Percentiles rank a stretch among this genome's conserved stretches.
Conservation (phyloP, 2,329 filamentous ascomycete genomes). For the Aspergillus pseudonomiae region DNA sequence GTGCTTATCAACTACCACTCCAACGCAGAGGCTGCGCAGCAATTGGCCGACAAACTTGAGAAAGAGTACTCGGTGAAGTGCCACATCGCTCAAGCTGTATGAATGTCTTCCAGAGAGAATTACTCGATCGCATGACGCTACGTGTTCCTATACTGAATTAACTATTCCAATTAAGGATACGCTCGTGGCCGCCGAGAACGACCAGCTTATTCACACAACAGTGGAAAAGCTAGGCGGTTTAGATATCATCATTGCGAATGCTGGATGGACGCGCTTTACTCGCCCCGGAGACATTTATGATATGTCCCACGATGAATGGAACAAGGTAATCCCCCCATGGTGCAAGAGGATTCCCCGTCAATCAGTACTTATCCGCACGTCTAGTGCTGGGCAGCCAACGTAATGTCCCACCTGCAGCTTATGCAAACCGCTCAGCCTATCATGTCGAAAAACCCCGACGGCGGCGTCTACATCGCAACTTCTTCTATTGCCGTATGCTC, state of each 20-base stretch:
- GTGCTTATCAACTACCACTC: conserved; percentile 74
- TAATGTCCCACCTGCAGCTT: conserved; percentile 57
- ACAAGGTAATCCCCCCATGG: conserved; percentile 51
- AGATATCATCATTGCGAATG: conserved; percentile 79
- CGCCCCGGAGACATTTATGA: conserved; percentile 61
- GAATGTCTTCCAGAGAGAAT: conserved; percentile 20
- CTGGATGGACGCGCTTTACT: conserved; percentile 66
- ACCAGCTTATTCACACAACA: conserved; percentile 60
- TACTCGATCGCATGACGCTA: not conserved
- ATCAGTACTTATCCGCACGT: not conserved
- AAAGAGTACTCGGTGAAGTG: conserved; percentile 55
- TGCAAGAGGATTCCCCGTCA: too few relatives aligned
- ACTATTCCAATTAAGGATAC: not conserved
- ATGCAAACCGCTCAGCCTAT: conserved; percentile 61
- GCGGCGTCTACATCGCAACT: conserved; percentile 66
- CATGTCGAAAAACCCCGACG: conserved; percentile 64
- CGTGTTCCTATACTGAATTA: not conserved
- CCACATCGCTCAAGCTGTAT: conserved; percentile 62
- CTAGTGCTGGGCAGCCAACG: conserved; percentile 65
- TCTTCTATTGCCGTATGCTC: conserved; percentile 60
- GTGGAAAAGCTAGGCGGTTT: conserved; percentile 66
- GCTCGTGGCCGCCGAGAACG: not conserved
- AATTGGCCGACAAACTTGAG: conserved; percentile 60
- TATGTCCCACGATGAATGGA: conserved; percentile 64
- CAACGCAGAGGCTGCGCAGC: conserved; percentile 61